Evolutionary conservation across 352 stramenopile genomes (phyloP), one percentile per base, ranked within the genome.

Genomic region (Peronospora farinosa): DNA sequence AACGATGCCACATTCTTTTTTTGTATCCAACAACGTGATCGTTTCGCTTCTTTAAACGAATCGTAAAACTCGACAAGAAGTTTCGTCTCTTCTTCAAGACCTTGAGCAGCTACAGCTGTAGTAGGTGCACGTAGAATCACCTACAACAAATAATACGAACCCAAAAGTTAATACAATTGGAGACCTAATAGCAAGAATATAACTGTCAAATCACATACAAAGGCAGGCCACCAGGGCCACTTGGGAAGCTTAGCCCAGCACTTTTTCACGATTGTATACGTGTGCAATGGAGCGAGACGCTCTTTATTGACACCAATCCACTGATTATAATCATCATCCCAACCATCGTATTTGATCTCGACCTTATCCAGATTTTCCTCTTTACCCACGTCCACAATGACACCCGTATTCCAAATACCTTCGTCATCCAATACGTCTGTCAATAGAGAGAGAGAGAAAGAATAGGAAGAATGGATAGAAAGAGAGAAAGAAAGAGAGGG

Each of bases 191-290:
- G n/a, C n/a, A n/a, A n/a, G n/a, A n/a, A n/a, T n/a, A n/a, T n/a
- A n/a, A n/a, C n/a, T 30, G 31, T 5, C 39, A 32, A 17, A 16
- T 13, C 12, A 74, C 69, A 40, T 60, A 84, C 79, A 52, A 90
- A 87, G 11, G 75, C 77, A 0, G 80, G 80, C 80, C 80, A 91
- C 80, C 77, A 88, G 16, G 80, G 80, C 75, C 75, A 91, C 60
- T 88, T 88, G 52, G 60, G 77, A 33, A 88, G 75, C 60, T 91
- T 91, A 39, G 77, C 80, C 80, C 80, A 91, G 65, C 80, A 91
- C 65, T 91, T 91, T 49, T 86, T 85, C 47, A 88, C 75, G 51
- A 86, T 81, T 42, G 80, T 91, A 57, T 78, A 88, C 67, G 77
- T 86, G 59, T 91, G 77, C 38, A 88, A 57, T 27, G 80, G 80